These are phyloP conservation scores for Wickerhamiella cacticola DNA, from an alignment of 805 yeast genomes.

Conservation along the genomic window DNA sequence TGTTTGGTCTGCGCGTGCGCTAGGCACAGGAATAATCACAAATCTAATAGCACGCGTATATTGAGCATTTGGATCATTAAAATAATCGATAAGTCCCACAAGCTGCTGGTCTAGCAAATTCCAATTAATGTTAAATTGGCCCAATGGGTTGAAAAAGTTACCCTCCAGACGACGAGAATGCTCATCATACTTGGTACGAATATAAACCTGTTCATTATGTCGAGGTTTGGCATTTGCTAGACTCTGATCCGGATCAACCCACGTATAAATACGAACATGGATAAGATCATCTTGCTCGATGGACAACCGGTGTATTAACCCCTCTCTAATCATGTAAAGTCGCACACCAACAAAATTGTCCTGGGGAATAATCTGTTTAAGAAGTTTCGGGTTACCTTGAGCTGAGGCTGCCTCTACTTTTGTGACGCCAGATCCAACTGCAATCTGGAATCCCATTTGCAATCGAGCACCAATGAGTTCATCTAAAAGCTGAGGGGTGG, in stretches of 20 bases:
- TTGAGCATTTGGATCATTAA: constrained; percentile 39
- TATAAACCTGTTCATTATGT: constrained; percentile 34
- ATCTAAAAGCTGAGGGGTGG: constrained; percentile 52
- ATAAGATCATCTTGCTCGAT: constrained; percentile 61
- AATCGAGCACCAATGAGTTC: constrained; percentile 80
- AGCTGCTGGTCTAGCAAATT: constrained; percentile 77
- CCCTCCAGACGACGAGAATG: constrained; percentile 47
- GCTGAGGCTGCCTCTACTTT: constrained; percentile 52
- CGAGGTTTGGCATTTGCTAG: constrained; percentile 1
- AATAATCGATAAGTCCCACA: constrained; percentile 77
- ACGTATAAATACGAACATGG: constrained; percentile 60
- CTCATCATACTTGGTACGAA: constrained; percentile 70
- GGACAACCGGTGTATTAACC: constrained; percentile 74
- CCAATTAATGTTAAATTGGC: constrained; percentile 54
- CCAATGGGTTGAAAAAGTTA: constrained; percentile 38
- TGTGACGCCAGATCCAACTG: constrained; percentile 57
- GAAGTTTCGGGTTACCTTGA: constrained; percentile 41
- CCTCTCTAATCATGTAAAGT: constrained; percentile 63
- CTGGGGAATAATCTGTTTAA: constrained; percentile 46
- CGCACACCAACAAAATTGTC: constrained; percentile 43
- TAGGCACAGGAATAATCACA: constrained; percentile 59
- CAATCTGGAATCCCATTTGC: constrained; percentile 81
- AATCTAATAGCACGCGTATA: constrained; percentile 59
- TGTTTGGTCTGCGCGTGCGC: not conserved
- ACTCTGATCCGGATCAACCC: constrained; percentile 17